These are phyloP conservation scores for Venturia nashicola DNA, from an alignment of 2,329 filamentous ascomycete genomes.

Conservation along the genomic window DNA sequence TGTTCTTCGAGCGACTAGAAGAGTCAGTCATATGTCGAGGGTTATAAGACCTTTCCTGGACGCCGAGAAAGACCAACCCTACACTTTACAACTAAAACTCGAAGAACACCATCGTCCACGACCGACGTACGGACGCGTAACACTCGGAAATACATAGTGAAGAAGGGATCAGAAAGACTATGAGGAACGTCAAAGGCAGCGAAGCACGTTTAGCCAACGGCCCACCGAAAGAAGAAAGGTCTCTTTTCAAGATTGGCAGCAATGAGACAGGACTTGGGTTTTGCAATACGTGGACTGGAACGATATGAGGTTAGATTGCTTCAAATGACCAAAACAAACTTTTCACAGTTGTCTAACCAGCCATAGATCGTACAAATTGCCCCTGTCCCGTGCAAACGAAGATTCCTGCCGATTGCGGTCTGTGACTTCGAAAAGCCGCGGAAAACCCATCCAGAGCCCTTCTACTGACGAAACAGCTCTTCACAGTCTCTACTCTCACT, in stretches of 20 bases:
- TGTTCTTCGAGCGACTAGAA: slow-evolving; percentile 70
- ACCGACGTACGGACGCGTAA: neutral
- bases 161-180: neutral
- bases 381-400: neutral
- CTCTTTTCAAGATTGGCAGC: neutral
- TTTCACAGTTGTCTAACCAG: neutral
- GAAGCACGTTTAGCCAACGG: neutral
- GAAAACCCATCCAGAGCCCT: no score
- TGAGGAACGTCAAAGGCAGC: neutral
- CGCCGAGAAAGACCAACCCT: neutral
- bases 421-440: neutral
- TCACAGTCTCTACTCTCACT: neutral
- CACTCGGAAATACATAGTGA: neutral
- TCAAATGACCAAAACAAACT: slow-evolving; percentile 6
- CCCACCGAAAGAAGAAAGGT: neutral
- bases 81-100: neutral
- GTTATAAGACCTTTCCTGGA: neutral
- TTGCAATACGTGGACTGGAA: neutral
- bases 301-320: slow-evolving; percentile 8
- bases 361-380: neutral
- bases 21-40: neutral
- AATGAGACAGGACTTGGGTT: neutral
- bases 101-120: neutral
- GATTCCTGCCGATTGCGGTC: neutral
- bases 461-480: neutral